Base-by-base conservation (phyloP, 2,329 filamentous ascomycete genomes). In the Diaporthe destruens region DNA sequence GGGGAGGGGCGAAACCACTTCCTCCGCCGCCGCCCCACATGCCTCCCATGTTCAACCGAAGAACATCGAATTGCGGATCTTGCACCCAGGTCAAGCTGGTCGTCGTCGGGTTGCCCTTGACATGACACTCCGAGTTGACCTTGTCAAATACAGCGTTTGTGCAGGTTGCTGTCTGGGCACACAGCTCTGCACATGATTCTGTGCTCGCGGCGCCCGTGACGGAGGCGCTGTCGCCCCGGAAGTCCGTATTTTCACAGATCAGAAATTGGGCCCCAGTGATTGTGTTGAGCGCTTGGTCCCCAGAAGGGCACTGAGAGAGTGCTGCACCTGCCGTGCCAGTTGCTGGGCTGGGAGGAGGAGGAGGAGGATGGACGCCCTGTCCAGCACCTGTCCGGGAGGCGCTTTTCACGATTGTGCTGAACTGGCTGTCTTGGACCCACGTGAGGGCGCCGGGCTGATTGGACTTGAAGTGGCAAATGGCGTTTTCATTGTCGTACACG, bases 381-480 rank as follows among this genome's bases (percentile, higher is more conserved):
- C 59, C 59, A n/a, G 59, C 44, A 18, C 59, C 44, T n/a, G 61
- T n/a, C 20, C 61, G 23, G 20, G 61, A 36, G 29, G 6, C 18
- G 61, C 44, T 39, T 14, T 42, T 65, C 44, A 51, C 61, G 32
- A 65, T 51, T 23, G 61, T 25, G 61, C 20, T 65, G 14, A 65
- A 65, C 32, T 51, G 29, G 29, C 29, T 51, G 44, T 65, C 42
- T 20, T 51, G 61, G n/a, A 65, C 61, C 61, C 61, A 65, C 20
- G 61, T 65, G 18, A 65, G 61, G 44, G 44, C 44, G 8, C 61
- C 61, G 44, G 61, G 44, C 20, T 65, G 61, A 29, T 65, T 65
- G 20, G 61, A 65, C 23, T 65, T 65, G 61, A 65, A 36, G 61
- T 65, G 61, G n/a, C 61, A 65, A 8, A 65, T 51, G n/a, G 44